These are phyloP conservation scores for Clonostachys byssicola DNA, from an alignment of 2,329 filamentous ascomycete species.

Conservation along the genomic window DNA sequence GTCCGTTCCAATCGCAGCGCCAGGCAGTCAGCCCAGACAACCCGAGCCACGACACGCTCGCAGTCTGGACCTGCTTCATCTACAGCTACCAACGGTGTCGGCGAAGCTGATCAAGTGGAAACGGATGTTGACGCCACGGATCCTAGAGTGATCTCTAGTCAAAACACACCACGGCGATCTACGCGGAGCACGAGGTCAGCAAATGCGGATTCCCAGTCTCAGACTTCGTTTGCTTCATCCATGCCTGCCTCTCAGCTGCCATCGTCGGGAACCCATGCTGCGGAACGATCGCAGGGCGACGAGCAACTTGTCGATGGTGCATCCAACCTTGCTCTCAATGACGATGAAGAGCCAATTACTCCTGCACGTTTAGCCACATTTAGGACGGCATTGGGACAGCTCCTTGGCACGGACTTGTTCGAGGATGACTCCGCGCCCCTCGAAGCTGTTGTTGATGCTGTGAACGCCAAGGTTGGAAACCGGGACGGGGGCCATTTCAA, in stretches of 20 bases:
- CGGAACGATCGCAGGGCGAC: conserved; percentile 21
- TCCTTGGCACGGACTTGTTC: conserved; percentile 82
- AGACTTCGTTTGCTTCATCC: conserved; percentile 74
- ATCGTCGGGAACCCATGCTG: conserved; percentile 9
- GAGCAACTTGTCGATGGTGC: conserved; percentile 36
- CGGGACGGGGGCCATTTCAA: conserved; percentile 57
- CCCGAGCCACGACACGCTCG: conserved; percentile 17
- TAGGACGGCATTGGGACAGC: conserved; percentile 74
- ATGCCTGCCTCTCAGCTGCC: conserved; percentile 68
- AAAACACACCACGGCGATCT: conserved; percentile 33
- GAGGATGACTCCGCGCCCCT: conserved; percentile 79
- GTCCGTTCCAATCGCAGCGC: conserved; percentile 49
- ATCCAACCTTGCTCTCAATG: conserved; percentile 34
- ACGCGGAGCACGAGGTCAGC: conserved; percentile 28
- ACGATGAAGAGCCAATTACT: conserved; percentile 36
- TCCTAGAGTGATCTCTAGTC: conserved; percentile 24
- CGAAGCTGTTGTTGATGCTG: conserved; percentile 68
- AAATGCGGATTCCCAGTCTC: conserved; percentile 31
- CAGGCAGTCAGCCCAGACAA: conserved; percentile 18
- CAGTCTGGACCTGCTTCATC: not conserved
- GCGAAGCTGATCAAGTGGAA: conserved; percentile 34
- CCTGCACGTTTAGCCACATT: conserved; percentile 67
- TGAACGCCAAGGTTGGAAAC: conserved; percentile 66
- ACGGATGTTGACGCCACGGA: conserved; percentile 41
- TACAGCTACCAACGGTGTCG: conserved; percentile 6